Evolutionary conservation across 345 rosid genomes (phyloP), one percentile per base, ranked within the genome.

Genomic region (Melaleuca alternifolia): DNA sequence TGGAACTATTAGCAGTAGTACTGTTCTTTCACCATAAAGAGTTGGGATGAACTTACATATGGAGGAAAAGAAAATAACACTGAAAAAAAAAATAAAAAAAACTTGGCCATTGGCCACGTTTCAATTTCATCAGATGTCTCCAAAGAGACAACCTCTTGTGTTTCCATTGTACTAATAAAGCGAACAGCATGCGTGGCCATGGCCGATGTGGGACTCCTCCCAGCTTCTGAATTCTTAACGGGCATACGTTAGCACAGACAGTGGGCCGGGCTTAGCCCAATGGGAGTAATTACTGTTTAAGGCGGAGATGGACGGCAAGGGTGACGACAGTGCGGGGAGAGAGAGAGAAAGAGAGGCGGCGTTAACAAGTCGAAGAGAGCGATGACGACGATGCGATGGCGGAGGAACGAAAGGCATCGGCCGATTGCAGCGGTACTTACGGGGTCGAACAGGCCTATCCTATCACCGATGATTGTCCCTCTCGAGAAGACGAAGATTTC

Each of bases 91-190:
- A 54, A 8, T 9, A 6, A 71, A 71, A 33, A 65, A 71, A 71
- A 37, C 9, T 37, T 18, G 48, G 26, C 81, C 81, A 71, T 71
- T 71, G n/a, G n/a, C n/a, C n/a, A n/a, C 81, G 26, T 71, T 71
- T 26, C 81, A 71, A 71, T 71, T 37, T 71, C 33, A 71, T 37
- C 79, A 0, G 79, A 71, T 71, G 48, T 33, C 79, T 37, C 79
- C 79, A 0, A 37, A 33, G 79, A 37, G 79, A 18, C 26, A 0
- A 9, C 0, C 4, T 0, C 0, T 0, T 0, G 0, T 0, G 0
- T 2, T 13, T 37, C 4, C 1, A 12, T 71, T 5, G 4, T 7
- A 18, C 48, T 4, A 71, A 71, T 71, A 71, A 71, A 37, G 13
- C 9, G 48, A 71, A 24, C 26, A 21, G 6, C 0, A 0, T 5